A percentile compares a stretch with the other conserved stretches of the same genome.
Evolutionary conservation across 495 filamentous ascomycete genomes (phyloP).

Genomic region (Xylaria curta): DNA sequence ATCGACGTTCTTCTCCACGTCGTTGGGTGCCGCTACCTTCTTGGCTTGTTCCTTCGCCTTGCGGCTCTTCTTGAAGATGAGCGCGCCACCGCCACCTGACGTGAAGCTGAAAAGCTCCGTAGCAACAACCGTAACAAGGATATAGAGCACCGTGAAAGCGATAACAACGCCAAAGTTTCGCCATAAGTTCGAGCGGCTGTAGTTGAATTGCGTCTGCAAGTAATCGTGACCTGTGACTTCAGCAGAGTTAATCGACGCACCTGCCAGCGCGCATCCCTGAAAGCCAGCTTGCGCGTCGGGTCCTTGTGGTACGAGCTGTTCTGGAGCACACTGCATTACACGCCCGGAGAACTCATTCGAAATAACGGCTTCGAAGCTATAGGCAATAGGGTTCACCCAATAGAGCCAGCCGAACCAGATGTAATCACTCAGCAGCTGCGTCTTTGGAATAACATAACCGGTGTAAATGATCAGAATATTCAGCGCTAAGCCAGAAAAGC

Average conservation of each 20-base stretch:
- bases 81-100: conserved; percentile 61
- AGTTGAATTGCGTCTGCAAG: conserved; percentile 60
- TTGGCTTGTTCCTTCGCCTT: conserved; percentile 60
- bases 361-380: conserved; percentile 66
- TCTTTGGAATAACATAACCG: conserved; percentile 57
- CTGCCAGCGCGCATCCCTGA: conserved; percentile 68
- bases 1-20: conserved; percentile 54
- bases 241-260: conserved; percentile 51
- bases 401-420: conserved; percentile 67
- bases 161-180: conserved; percentile 80
- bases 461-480: conserved; percentile 66
- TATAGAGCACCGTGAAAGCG: conserved; percentile 71
- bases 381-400: conserved; percentile 61
- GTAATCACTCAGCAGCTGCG: conserved; percentile 46
- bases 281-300: conserved; percentile 53
- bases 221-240: conserved; percentile 66
- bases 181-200: conserved; percentile 72
- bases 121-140: conserved; percentile 68
- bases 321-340: conserved; percentile 62
- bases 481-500: conserved; percentile 71
- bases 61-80: conserved; percentile 73
- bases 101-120: conserved; percentile 42
- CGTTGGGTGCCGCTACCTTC: conserved; percentile 44
- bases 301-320: conserved; percentile 63
- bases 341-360: conserved; percentile 55